phyloP scores from a whole-genome alignment of 805 yeast genomes.

The Jamesozyma rosinii region DNA sequence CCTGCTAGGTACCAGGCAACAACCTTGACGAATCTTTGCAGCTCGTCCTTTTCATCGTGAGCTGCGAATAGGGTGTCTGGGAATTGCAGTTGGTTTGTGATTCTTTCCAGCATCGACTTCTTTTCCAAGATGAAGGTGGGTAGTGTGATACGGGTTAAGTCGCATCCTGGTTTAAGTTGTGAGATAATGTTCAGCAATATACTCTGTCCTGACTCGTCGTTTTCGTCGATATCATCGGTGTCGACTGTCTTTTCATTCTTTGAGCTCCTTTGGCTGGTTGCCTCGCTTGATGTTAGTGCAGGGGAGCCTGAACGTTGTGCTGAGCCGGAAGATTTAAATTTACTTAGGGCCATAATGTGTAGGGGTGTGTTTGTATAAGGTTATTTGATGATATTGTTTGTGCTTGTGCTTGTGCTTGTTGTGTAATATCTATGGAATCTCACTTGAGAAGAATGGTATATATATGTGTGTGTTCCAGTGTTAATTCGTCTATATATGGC shows the following conservation, averaged over 20 bases:
- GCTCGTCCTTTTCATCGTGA: conserved; percentile 45
- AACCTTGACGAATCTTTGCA: conserved; percentile 62
- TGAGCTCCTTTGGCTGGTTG: neutral
- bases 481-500: no score
- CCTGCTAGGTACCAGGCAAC: conserved; percentile 87
- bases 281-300: neutral
- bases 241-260: conserved; percentile 13
- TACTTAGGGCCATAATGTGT: conserved; percentile 4
- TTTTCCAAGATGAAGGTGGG: conserved; percentile 94
- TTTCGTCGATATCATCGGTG: conserved; percentile 78
- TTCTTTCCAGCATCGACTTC: conserved; percentile 92
- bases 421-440: no score
- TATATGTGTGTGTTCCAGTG: no score
- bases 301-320: neutral
- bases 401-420: no score
- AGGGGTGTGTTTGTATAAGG: no score
- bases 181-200: conserved; percentile 80
- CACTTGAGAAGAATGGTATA: no score
- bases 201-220: conserved; percentile 82
- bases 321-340: neutral
- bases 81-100: conserved; percentile 76
- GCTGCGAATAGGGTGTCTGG: conserved; percentile 72
- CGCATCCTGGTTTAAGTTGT: conserved; percentile 88
- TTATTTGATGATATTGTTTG: no score
- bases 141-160: conserved; percentile 78